Base-by-base conservation (phyloP, 228 moss, liverwort and hornwort genomes). In the Sphagnum magellanicum region DNA sequence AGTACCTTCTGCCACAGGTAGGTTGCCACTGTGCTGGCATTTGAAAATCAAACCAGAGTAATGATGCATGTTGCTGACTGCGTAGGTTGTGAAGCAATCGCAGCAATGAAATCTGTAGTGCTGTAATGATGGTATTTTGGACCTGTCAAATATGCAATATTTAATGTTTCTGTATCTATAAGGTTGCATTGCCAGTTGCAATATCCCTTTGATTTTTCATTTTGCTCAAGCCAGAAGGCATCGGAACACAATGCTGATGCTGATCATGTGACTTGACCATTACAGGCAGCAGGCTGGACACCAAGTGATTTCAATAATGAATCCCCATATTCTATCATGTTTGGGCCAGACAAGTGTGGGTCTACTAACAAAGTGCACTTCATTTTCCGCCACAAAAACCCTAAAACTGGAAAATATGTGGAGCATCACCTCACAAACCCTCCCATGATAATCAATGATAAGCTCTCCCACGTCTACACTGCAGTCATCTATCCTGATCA, bases 251-350 rank as follows among this genome's bases (percentile, higher is more conserved):
- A 32, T 32, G 32, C 55, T 55, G 55, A 55, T 55, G 3, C 55
- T 55, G 9, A 8, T 12, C 50, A 16, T 9, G 50, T 51, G 64
- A 49, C 8, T 48, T 5, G 5, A 10, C 57, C 46, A 16, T 15
- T 70, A 0, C 80, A 98, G 78, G 98, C 92, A 68, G 87, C 93
- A 6, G 93, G 98, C 57, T 98, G 98, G 98, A 93, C 93, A 15
- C 90, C 98, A 0, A 86, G 89, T 68, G 91, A 98, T 76, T 98
- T 98, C 69, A 92, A 98, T 73, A 98, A 93, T 70, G 89, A 90
- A 68, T 87, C 93, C 5, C 93, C 98, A 0, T 98, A 98, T 62
- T 93, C 98, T 3, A 93, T 98, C 47, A 98, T 98, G 98, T 98
- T 93, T 66, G 98, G 98, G 10, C 98, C 98, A 0, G 98, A 98